Evolutionary conservation across 306 rosid species (phyloP), one percentile per base, ranked within the genome.

Genomic region (Quercus berberidifolia): DNA sequence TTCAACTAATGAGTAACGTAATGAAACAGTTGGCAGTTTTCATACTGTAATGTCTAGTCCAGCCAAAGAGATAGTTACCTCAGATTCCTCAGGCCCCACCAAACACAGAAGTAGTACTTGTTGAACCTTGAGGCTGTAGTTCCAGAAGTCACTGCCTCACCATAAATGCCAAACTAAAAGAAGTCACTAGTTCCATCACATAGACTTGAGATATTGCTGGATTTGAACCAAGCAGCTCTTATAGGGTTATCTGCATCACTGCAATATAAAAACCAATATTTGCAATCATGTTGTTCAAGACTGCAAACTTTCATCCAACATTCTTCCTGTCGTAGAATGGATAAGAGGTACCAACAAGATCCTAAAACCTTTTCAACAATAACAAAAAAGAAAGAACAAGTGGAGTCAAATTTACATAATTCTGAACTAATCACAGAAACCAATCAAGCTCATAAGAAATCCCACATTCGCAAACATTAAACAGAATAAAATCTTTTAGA

Each of bases 271-370:
- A 81, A 87, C 74, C 75, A 33, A 77, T 87, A 79, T 56, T 69
- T 85, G 71, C 93, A 89, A 0, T 49, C 4, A 21, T 83, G 81
- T 3, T 28, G 31, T 55, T 87, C 68, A 55, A 84, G 71, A 26
- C 25, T 46, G 43, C 95, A 91, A 28, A 76, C 92, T 54, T 81
- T 87, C 79, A 79, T 87, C 95, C 95, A 91, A 60, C 95, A 91
- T 76, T 85, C 91, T 19, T 85, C 85, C 43, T 89, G 91, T 25
- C 91, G 38, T 81, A 78, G 90, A 23, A 86, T 81, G 18, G 93
- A 79, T 56, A 87, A 68, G 51, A 87, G 78, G 38, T 89, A 89
- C 89, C 88, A 89, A 23, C 85, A 69, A 31, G 93, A 79, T 58
- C 93, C 93, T 75, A 85, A 73, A 60, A 89, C 88, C 93, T 89